A percentile compares a stretch with the other conserved stretches of the same genome.
These are phyloP conservation scores for Blastobotrys elegans DNA, from an alignment of 1,139 yeast species.

Conservation along the genomic window DNA sequence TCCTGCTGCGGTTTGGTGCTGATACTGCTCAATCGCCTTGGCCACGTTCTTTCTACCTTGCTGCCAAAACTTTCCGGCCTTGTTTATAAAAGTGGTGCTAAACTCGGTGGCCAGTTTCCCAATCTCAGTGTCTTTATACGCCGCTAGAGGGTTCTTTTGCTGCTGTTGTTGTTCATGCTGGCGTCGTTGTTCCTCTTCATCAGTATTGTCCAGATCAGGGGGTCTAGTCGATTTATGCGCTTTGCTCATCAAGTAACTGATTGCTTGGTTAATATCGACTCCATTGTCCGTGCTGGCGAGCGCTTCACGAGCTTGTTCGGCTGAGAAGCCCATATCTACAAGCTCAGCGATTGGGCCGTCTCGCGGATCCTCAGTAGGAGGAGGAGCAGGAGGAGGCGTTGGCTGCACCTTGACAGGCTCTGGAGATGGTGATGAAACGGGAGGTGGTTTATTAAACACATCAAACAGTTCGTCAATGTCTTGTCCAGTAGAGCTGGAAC, in stretches of 20 bases:
- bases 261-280: slow-evolving; percentile 58
- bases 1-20: slow-evolving; percentile 31
- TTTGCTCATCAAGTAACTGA: slow-evolving; percentile 58
- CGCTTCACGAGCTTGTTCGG: slow-evolving; percentile 58
- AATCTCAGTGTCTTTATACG: slow-evolving; percentile 28
- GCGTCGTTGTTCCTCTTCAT: not conserved
- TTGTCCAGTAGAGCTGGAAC: not conserved
- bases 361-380: slow-evolving; percentile 24
- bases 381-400: slow-evolving; percentile 7
- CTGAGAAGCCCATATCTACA: slow-evolving; percentile 73
- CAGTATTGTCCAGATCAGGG: slow-evolving; percentile 6
- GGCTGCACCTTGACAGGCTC: slow-evolving; percentile 12
- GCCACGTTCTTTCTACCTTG: slow-evolving; percentile 59
- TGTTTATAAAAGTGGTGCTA: slow-evolving; percentile 57
- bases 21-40: slow-evolving; percentile 61
- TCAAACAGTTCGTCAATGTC: slow-evolving; percentile 32
- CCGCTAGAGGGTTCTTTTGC: not conserved
- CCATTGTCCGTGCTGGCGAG: slow-evolving; percentile 51
- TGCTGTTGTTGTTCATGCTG: not conserved
- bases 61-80: slow-evolving; percentile 57
- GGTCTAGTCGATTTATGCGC: slow-evolving; percentile 39
- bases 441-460: slow-evolving; percentile 30
- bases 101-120: slow-evolving; percentile 51
- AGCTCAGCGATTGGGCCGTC: slow-evolving; percentile 65
- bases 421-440: slow-evolving; percentile 1